A percentile compares a stretch with the other conserved stretches of the same genome.
Evolutionary conservation across 768 basidiomycete genomes (phyloP).

Genomic region (Rhizopogon rudus): DNA sequence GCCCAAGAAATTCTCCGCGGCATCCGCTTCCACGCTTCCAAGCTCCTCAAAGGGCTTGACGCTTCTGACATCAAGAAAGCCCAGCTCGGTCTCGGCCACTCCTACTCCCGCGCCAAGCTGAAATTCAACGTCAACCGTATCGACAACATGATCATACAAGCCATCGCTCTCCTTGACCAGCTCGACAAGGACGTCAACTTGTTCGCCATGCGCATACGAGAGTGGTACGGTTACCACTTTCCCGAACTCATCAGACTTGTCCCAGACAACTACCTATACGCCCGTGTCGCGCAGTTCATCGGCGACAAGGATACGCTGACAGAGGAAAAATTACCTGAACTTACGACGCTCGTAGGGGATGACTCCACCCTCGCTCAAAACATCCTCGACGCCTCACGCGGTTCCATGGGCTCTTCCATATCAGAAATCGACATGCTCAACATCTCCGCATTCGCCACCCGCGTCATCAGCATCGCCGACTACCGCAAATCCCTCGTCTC

Average conservation of each 20-base stretch:
- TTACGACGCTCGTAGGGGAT: conserved; percentile 81
- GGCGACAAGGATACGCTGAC: conserved; percentile 81
- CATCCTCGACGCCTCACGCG: conserved; percentile 89
- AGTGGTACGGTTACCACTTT: conserved; percentile 99
- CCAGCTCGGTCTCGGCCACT: conserved; percentile 95
- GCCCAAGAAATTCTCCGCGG: conserved; percentile 87
- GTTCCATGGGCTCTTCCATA: conserved; percentile 91
- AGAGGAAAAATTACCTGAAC: conserved; percentile 66
- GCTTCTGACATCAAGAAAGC: conserved; percentile 86
- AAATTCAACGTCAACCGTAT: conserved; percentile 97
- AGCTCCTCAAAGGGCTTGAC: conserved; percentile 85
- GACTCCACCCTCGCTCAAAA: conserved; percentile 86
- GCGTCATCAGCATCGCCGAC: conserved; percentile 88
- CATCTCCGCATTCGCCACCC: conserved; percentile 84
- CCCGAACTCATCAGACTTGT: conserved; percentile 93
- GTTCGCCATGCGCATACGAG: conserved; percentile 96
- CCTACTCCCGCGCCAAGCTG: conserved; percentile 94
- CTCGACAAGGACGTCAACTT: conserved; percentile 99
- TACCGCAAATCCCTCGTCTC: conserved; percentile 88
- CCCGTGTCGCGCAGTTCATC: conserved; percentile 76
- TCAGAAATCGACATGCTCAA: conserved; percentile 94
- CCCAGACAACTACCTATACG: conserved; percentile 92
- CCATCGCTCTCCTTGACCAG: conserved; percentile 96
- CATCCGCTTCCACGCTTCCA: conserved; percentile 82
- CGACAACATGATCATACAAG: conserved; percentile 99